Evolutionary conservation across 2,329 filamentous ascomycete species (phyloP), one percentile per base, ranked within the genome.

Genomic region (Phyllosticta citriasiana): DNA sequence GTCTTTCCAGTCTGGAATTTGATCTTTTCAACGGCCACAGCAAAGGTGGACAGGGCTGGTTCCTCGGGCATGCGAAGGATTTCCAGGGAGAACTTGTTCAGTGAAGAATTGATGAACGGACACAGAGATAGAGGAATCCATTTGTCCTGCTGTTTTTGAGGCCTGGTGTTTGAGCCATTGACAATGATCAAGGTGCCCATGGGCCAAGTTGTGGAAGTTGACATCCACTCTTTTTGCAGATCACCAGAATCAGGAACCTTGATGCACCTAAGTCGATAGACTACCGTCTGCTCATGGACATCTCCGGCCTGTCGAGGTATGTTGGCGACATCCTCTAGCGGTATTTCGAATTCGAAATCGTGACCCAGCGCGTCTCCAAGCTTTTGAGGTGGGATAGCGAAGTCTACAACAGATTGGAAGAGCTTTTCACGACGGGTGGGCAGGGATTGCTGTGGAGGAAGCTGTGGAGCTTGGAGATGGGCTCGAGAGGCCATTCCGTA

Each of bases 221-320:
- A 47, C 40, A 47, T 47, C 40, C 40, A 47, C 14, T 47, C 40
- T 16, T 47, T n/a, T 19, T 47, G 16, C 7, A n/a, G n/a, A 47
- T n/a, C 16, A n/a, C n/a, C 40, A 47, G 40, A n/a, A 7, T 4
- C 14, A n/a, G 40, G 40, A n/a, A 47, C 7, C 14, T n/a, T 3
- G 66, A 87, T 82, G 68, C 88, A 88, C 9, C 89, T 86, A 24
- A 96, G 68, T 16, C 91, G 87, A 68, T 87, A 86, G 40, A 84
- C 80, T 4, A 82, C 72, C 57, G 82, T 84, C 4, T 24, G 8
- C 19, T 60, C 35, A 12, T 19, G 16, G 9, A 56, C 25, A 9
- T n/a, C 5, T 16, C 58, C 51, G 2, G 22, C 25, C 2, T 33
- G 33, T 19, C 53, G 40, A n/a, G 77, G 71, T 6, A 84, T 67